Evolutionary conservation across 192 early-diverging fungal species (phyloP).

Genomic region (Thamnidium elegans): DNA sequence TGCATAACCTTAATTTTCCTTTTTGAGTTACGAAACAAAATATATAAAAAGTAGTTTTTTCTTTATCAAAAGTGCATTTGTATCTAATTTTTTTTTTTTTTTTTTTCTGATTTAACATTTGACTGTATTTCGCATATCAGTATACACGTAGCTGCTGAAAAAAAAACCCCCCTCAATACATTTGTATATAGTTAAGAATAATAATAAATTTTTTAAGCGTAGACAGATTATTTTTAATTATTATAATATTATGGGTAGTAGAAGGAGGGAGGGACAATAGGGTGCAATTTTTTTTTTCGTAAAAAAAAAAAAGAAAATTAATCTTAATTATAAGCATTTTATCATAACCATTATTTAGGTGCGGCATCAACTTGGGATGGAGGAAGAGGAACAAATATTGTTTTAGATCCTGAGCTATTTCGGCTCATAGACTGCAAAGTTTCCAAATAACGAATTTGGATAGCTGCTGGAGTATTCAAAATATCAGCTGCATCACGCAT

Average conservation of each 20-base stretch:
- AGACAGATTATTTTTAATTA: neutral
- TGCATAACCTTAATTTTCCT: no score
- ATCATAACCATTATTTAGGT: no score
- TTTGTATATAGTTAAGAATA: neutral
- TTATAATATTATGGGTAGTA: neutral
- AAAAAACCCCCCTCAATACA: no score
- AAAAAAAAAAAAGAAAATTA: no score
- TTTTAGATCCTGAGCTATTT: constrained; percentile 62
- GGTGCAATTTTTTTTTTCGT: neutral
- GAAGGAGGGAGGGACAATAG: neutral
- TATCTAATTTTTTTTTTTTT: no score
- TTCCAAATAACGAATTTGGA: constrained; percentile 87
- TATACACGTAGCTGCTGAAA: no score
- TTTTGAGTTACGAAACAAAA: no score
- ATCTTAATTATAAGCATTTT: no score
- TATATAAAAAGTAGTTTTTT: no score
- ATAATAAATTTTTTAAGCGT: neutral
- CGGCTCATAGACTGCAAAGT: constrained; percentile 80
- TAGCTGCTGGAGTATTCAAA: constrained; percentile 65
- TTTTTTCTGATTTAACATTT: no score
- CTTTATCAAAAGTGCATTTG: neutral
- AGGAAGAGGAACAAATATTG: constrained; percentile 64
- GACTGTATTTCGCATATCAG: no score
- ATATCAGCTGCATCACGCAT: constrained; percentile 95
- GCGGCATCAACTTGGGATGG: neutral